Evolutionary conservation across 176 grass and related monocot species (phyloP).

Genomic region (Phyllostachys edulis): DNA sequence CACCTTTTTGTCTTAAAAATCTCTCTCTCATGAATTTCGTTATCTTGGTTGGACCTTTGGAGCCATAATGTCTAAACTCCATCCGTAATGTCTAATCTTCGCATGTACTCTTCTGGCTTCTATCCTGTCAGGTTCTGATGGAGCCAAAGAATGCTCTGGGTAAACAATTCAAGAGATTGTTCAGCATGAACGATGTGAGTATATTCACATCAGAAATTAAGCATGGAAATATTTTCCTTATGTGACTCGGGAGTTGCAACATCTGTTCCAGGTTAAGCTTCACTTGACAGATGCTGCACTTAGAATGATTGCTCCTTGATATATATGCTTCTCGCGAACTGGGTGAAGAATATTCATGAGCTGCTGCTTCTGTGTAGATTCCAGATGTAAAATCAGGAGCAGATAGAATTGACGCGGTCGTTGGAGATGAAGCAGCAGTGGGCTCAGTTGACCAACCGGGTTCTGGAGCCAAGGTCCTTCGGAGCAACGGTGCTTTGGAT

Average conservation of each 20-base stretch:
- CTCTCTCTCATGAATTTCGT: not conserved
- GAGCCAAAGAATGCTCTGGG: constrained; percentile 90
- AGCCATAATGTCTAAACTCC: too few relatives aligned
- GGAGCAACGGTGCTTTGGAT: constrained; percentile 68
- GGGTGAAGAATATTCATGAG: too few relatives aligned
- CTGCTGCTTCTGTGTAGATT: constrained; percentile 54
- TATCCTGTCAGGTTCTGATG: constrained; percentile 58
- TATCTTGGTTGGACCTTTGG: too few relatives aligned
- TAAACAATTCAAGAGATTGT: constrained; percentile 95
- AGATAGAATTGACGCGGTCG: constrained; percentile 81
- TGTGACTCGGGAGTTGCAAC: too few relatives aligned
- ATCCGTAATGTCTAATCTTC: too few relatives aligned
- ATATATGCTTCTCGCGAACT: not conserved
- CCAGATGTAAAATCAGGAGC: constrained; percentile 72
- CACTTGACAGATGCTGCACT: constrained; percentile 82
- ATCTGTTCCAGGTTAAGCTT: constrained; percentile 81
- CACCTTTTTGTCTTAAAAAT: too few relatives aligned
- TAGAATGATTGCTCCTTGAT: constrained; percentile 53
- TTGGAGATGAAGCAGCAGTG: constrained; percentile 89
- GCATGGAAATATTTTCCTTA: too few relatives aligned
- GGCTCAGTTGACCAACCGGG: constrained; percentile 67
- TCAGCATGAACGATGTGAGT: constrained; percentile 97
- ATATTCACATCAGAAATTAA: not conserved
- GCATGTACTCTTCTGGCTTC: not conserved
- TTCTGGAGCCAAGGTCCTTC: constrained; percentile 82